Percentiles rank a stretch among this genome's conserved stretches.
These are phyloP conservation scores for Cydonia oblonga DNA, from an alignment of 331 rosid genomes.

Conservation along the genomic window DNA sequence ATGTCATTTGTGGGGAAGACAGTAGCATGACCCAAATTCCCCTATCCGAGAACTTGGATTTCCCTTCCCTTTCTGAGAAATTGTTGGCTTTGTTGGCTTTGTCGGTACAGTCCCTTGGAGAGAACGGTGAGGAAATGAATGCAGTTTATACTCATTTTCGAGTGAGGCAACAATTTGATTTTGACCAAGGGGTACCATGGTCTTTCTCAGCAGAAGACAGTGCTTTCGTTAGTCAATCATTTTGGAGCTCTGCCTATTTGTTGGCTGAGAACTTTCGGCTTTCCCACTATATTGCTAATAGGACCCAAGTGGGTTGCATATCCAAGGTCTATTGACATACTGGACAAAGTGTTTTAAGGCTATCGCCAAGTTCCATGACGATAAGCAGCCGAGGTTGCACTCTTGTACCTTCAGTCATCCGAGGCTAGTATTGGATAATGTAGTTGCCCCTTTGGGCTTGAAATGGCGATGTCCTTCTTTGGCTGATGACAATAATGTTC, in stretches of 20 bases:
- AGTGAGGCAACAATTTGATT: background rate
- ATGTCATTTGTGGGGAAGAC: background rate
- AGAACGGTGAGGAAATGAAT: background rate
- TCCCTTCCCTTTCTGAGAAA: background rate
- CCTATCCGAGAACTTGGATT: background rate
- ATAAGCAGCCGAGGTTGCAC: too few species aligned
- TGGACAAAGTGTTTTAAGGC: too few species aligned
- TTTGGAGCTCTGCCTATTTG: background rate
- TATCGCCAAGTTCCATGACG: too few species aligned
- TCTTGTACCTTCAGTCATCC: too few species aligned
- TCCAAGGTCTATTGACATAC: background rate
- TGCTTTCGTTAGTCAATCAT: fast-evolving
- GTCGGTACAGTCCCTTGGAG: fast-evolving
- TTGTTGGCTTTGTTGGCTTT: too few species aligned
- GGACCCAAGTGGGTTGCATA: background rate
- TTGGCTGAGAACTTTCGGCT: fast-evolving
- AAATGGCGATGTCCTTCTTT: fast-evolving
- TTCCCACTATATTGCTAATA: background rate
- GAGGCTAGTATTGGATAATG: too few species aligned
- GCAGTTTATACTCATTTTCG: background rate
- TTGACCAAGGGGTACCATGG: background rate
- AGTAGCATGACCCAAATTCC: background rate
- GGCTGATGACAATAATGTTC: too few species aligned
- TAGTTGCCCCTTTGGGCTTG: fast-evolving
- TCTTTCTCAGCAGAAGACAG: fast-evolving